These are phyloP conservation scores for Tetrapisispora phaffii DNA, from an alignment of 805 yeast genomes.

Conservation along the genomic window DNA sequence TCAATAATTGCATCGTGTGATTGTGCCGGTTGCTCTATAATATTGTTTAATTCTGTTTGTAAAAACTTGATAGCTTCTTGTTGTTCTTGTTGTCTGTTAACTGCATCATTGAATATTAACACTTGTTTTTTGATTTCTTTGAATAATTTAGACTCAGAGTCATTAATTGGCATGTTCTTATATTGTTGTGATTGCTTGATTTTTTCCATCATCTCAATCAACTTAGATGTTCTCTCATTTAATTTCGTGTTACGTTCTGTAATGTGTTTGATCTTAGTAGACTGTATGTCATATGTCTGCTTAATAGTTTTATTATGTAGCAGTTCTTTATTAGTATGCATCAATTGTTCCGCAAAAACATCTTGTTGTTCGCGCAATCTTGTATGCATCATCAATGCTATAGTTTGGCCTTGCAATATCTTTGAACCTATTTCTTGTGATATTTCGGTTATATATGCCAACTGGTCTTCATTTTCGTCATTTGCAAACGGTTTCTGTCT, in stretches of 20 bases:
- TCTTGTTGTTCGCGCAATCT: slow-evolving; percentile 32
- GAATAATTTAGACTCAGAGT: slow-evolving; percentile 38
- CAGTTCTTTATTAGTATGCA: slow-evolving; percentile 17
- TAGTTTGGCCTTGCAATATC: slow-evolving; percentile 20
- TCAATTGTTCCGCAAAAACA: slow-evolving; percentile 36
- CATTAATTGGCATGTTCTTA: slow-evolving; percentile 28
- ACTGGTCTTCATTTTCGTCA: slow-evolving; percentile 21
- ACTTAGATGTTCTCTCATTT: slow-evolving; percentile 25
- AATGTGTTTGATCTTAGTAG: slow-evolving; percentile 11
- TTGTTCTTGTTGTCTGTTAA: slow-evolving; percentile 19
- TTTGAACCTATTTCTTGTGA: slow-evolving; percentile 17
- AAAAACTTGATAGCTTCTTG: slow-evolving; percentile 25
- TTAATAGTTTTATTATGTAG: slow-evolving; percentile 10
- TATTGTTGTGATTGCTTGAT: slow-evolving; percentile 11
- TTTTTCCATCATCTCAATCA: slow-evolving; percentile 23
- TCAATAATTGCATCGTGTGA: neutral
- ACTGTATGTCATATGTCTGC: slow-evolving; percentile 10
- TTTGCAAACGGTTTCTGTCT: slow-evolving; percentile 17
- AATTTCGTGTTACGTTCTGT: slow-evolving; percentile 27
- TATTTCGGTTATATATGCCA: slow-evolving; percentile 16
- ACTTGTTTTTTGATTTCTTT: slow-evolving; percentile 32
- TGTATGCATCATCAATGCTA: slow-evolving; percentile 30
- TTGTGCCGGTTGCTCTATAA: neutral
- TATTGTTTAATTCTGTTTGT: slow-evolving; percentile 17
- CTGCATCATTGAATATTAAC: slow-evolving; percentile 25